Percentiles rank a stretch among this genome's conserved stretches.
Conservation (phyloP, 208 protist genomes). For the Leishmania martiniquensis region DNA sequence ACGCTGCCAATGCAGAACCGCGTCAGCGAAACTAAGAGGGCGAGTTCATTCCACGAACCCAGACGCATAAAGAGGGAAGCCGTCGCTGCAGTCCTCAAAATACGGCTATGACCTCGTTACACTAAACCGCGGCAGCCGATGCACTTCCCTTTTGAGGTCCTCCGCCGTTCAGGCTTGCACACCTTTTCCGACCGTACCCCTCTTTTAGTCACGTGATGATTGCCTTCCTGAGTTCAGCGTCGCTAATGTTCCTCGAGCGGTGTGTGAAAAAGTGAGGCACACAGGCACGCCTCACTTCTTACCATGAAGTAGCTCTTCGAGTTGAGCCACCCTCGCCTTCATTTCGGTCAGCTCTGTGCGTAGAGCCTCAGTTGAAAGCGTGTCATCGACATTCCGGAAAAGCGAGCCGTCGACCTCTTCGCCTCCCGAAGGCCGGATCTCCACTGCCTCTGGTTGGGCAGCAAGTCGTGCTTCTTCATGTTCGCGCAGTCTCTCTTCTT, state of each 20-base stretch:
- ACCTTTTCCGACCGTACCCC: neutral
- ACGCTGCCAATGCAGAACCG: neutral
- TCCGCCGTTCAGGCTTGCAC: neutral
- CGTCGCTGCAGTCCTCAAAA: neutral
- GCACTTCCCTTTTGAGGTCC: neutral
- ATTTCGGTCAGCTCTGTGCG: constrained; percentile 53
- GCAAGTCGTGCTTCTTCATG: neutral
- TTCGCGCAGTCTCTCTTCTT: constrained; percentile 11
- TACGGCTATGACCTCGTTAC: neutral
- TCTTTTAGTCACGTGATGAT: no score
- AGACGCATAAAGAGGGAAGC: no score
- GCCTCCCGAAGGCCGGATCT: neutral
- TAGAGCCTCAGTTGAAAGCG: constrained; percentile 19
- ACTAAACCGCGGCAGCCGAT: neutral
- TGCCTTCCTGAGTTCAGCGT: neutral
- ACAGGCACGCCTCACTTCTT: constrained; percentile 19
- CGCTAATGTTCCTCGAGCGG: neutral
- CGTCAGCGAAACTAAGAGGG: neutral
- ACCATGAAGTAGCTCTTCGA: constrained; percentile 52
- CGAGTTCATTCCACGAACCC: no score
- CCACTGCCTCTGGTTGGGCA: neutral
- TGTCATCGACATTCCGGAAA: neutral
- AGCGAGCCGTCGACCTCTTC: neutral
- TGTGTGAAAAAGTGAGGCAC: neutral
- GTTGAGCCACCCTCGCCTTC: constrained; percentile 50